phyloP scores from a whole-genome alignment of 2,329 filamentous ascomycete species.

The Fusarium sp. region DNA sequence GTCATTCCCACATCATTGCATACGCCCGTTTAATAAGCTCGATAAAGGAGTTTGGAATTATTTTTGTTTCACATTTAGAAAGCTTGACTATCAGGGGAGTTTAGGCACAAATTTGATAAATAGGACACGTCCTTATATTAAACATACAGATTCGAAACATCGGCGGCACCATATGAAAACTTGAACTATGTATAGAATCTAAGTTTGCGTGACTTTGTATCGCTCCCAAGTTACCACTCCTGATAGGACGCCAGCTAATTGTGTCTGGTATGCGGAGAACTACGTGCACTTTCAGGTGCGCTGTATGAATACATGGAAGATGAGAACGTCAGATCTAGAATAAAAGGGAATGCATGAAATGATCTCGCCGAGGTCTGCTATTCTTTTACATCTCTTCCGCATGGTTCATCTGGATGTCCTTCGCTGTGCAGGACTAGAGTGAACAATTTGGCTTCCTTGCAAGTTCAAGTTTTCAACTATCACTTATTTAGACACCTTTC shows the following conservation, averaged over 20 bases:
- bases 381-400: background rate
- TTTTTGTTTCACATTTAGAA: conserved; percentile 19
- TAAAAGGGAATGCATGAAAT: background rate
- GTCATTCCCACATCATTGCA: background rate
- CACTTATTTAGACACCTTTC: background rate
- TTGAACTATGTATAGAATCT: background rate
- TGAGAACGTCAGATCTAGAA: background rate
- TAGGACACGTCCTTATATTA: background rate
- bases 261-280: background rate
- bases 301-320: background rate
- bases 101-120: conserved; percentile 14
- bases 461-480: background rate
- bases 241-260: background rate
- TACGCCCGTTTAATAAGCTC: conserved; percentile 13
- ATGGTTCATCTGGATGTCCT: background rate
- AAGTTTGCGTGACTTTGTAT: background rate
- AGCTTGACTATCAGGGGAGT: background rate
- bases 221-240: background rate
- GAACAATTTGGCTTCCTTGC: background rate
- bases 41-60: conserved; percentile 9
- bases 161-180: conserved; percentile 23
- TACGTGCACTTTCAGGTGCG: background rate
- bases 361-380: background rate
- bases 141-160: conserved; percentile 2
- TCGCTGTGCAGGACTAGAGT: background rate